Percentiles rank a stretch among this genome's conserved stretches.
Conservation (phyloP, 2,329 filamentous ascomycete genomes). For the Neoscytalidium dimidiatum region DNA sequence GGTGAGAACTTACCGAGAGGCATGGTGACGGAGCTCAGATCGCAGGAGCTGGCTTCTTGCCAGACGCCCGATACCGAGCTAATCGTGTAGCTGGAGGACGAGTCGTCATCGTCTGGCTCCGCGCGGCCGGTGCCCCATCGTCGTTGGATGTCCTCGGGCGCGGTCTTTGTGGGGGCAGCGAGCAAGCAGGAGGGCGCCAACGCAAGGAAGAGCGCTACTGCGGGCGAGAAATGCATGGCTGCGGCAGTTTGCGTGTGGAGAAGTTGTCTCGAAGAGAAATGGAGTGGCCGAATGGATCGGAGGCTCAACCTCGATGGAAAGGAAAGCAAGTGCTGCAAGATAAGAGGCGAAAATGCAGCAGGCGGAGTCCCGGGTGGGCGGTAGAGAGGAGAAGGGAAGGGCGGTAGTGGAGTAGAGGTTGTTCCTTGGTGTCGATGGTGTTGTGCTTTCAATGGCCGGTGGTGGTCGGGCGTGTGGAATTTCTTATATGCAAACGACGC, state of each 20-base stretch:
- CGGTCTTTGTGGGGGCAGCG: slow-evolving; percentile 32
- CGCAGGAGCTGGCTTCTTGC: slow-evolving; percentile 25
- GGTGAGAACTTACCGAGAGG: slow-evolving; percentile 32
- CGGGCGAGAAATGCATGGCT: slow-evolving; percentile 37
- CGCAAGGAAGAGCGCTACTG: slow-evolving; percentile 34
- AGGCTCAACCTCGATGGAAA: background rate
- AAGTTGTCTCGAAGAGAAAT: too few relatives aligned
- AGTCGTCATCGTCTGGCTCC: background rate
- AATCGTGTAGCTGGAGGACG: background rate
- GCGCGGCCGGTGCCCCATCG: too few relatives aligned
- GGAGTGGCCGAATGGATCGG: too few relatives aligned
- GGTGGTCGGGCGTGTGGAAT: background rate
- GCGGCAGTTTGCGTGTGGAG: too few relatives aligned
- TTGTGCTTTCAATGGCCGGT: slow-evolving; percentile 8
- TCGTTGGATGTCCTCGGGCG: background rate
- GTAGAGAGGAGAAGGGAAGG: too few relatives aligned
- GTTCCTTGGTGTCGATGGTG: slow-evolving; percentile 1
- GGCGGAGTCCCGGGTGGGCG: background rate
- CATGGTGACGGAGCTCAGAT: slow-evolving; percentile 32
- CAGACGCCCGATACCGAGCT: slow-evolving; percentile 7
- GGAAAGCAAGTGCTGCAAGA: background rate
- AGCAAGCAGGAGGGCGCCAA: slow-evolving; percentile 35
- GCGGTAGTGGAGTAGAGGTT: background rate
- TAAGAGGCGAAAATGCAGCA: slow-evolving; percentile 11
- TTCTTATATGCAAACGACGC: slow-evolving; percentile 10